Evolutionary conservation across 108 stramenopile species (phyloP).

Genomic region (Parmales sp.): DNA sequence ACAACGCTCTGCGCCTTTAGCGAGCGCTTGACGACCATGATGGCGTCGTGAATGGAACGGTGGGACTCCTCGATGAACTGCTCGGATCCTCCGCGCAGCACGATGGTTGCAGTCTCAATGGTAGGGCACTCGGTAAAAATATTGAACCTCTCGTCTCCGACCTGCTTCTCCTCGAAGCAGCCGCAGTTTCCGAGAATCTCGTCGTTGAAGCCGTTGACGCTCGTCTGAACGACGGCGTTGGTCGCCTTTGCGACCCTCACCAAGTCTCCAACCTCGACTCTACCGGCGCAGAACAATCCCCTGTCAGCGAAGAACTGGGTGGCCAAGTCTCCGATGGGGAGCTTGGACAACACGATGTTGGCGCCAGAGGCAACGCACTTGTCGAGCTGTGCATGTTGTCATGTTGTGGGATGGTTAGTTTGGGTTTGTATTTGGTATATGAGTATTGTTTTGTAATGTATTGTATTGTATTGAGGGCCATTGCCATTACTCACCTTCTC

Average conservation of each 20-base stretch:
- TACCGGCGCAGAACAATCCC: constrained; percentile 93
- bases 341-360: constrained; percentile 88
- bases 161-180: constrained; percentile 84
- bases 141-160: constrained; percentile 96
- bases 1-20: constrained; percentile 74
- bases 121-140: constrained; percentile 88
- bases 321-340: constrained; percentile 97
- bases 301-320: constrained; percentile 98
- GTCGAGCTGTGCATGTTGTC: too few relatives aligned
- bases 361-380: constrained; percentile 82
- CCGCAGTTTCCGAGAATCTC: constrained; percentile 82
- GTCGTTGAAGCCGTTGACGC: constrained; percentile 46
- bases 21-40: constrained; percentile 93
- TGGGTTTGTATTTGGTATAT: neutral
- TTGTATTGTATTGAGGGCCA: too few relatives aligned
- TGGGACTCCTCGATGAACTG: constrained; percentile 98
- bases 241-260: constrained; percentile 93
- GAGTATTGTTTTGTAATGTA: neutral
- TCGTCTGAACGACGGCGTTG: constrained; percentile 80
- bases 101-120: constrained; percentile 83
- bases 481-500: too few relatives aligned
- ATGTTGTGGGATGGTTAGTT: too few relatives aligned
- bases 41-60: constrained; percentile 91
- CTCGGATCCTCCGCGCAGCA: constrained; percentile 91
- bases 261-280: constrained; percentile 89